Conservation (phyloP, 768 basidiomycete species). For the Lactifluus volemus region DNA sequence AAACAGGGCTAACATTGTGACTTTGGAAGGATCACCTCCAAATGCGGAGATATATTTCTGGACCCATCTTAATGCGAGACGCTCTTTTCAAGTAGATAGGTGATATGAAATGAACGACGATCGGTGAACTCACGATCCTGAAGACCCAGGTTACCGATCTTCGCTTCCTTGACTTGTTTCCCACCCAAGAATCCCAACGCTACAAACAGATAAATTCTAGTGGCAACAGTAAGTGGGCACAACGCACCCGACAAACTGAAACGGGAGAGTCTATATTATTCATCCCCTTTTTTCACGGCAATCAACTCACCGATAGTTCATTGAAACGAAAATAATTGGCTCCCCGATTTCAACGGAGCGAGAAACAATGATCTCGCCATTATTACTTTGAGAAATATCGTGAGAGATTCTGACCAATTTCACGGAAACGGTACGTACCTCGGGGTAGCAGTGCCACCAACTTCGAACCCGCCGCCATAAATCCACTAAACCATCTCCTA, state of each 20-base stretch:
- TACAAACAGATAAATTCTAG: neutral
- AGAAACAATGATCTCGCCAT: slow-evolving; percentile 4
- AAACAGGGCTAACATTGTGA: slow-evolving; percentile 21
- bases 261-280: too few species aligned
- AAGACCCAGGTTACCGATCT: neutral
- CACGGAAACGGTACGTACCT: neutral
- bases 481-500: slow-evolving; percentile 7
- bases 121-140: slow-evolving; percentile 15
- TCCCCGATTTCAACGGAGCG: slow-evolving; percentile 11
- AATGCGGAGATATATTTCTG: slow-evolving; percentile 33
- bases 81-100: slow-evolving; percentile 20
- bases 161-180: slow-evolving; percentile 16
- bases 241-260: too few species aligned
- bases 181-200: slow-evolving; percentile 16
- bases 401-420: neutral
- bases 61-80: slow-evolving; percentile 33
- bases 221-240: neutral
- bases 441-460: slow-evolving; percentile 6
- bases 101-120: neutral
- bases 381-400: neutral
- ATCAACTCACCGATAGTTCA: slow-evolving; percentile 17
- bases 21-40: slow-evolving; percentile 32
- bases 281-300: neutral
- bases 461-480: slow-evolving; percentile 4
- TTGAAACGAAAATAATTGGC: slow-evolving; percentile 17